Evolutionary conservation across 2,329 filamentous ascomycete genomes (phyloP), one percentile per base, ranked within the genome.

Genomic region (Monilinia polystroma): DNA sequence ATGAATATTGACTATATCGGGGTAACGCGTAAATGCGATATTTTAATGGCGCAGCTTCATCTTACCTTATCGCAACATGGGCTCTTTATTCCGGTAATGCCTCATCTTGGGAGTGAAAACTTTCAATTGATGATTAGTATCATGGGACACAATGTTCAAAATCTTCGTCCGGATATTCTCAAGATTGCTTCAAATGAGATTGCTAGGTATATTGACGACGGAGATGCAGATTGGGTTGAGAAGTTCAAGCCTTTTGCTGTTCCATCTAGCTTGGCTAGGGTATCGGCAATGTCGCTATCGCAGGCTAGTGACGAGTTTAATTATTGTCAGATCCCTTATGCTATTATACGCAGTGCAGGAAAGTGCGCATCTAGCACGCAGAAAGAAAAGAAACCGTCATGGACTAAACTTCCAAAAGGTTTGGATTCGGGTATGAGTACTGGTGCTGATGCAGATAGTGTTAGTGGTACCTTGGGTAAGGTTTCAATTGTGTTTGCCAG

Each of bases 81-180:
- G n/a, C 32, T 54, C 18, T 16, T 54, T 7, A 18, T 11, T 2
- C 29, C 52, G 29, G 12, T 54, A 4, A 54, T 35, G 52, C 16
- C 18, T 6, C 29, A 54, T 35, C 16, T 11, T 3, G 52, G 18
- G 20, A 35, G 29, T 35, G 29, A 54, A n/a, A 54, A 54, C 12
- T 54, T 54, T 54, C 29, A 54, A n/a, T n/a, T 54, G 52, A 54
- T 54, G 52, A 54, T 54, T n/a, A 54, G n/a, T 12, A 54, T 54
- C 10, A 54, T 54, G 52, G 52, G 52, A 35, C 29, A 54, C 4
- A 35, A 35, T 54, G 10, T 35, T 2, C 52, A 38, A 12, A 20
- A 35, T n/a, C 26, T 55, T 6, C 29, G 11, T 20, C 29, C 53
- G 5, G 29, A 55, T 38, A 55, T 55, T 10, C 32, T 55, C 18